Evolutionary conservation across 164 flowering plant genomes (phyloP), one percentile per base, ranked within the genome.

Genomic region (Liquidambar formosana): DNA sequence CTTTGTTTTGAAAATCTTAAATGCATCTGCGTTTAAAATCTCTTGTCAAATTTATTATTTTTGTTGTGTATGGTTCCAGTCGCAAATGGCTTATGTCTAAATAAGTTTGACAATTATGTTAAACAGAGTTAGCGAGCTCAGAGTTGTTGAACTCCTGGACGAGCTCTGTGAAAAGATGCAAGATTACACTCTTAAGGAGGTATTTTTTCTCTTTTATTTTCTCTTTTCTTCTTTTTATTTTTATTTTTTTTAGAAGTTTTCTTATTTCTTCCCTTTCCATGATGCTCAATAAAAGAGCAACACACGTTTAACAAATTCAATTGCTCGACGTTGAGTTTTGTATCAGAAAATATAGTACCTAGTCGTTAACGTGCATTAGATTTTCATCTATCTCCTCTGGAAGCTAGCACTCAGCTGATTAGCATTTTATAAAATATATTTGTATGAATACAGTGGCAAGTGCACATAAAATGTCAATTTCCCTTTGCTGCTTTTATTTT

Each of bases 121-220:
- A 54, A 64, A 51, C 78, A 93, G 99, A 80, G 89, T 86, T 64
- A 95, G 99, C 59, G 99, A 95, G 73, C 81, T 95, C 45, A 83
- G 99, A 79, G 94, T 80, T 53, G 93, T 91, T 72, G 99, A 95
- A 60, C 90, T 95, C 60, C 78, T 95, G 68, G 99, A 93, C 76
- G 96, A 92, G 26, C 93, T 95, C 47, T 95, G 99, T 78, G 97
- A 95, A 53, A 93, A 89, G 77, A 93, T 95, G 97, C 91, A 86
- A 80, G 97, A 90, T 70, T 95, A 93, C 72, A 93, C 99, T 65
- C 89, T 93, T 52, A 79, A 81, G 78, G 83, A 93, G 94, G 97
- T 91, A 75, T 64, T 46, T 19, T 41, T 57, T 63, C 4, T 18
- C 18, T 51, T 73, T 43, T 26, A 23, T 48, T 63, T 10, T 0